These are phyloP conservation scores for Alternaria viburni DNA, from an alignment of 2,329 filamentous ascomycete genomes.

Conservation along the genomic window DNA sequence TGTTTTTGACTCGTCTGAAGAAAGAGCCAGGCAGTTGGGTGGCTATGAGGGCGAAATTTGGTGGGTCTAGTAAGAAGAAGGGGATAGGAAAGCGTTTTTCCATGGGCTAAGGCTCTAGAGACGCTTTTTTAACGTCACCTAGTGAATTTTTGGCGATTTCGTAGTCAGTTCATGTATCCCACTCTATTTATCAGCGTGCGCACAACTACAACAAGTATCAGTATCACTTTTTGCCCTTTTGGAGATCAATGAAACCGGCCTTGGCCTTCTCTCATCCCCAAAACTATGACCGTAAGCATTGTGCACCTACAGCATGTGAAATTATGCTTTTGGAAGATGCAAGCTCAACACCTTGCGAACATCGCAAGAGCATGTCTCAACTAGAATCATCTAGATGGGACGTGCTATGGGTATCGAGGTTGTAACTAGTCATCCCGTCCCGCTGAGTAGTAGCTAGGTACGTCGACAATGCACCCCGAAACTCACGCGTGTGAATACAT, in stretches of 20 bases:
- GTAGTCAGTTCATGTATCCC: neutral
- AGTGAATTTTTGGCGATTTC: neutral
- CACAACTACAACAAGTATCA: neutral
- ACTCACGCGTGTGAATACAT: neutral
- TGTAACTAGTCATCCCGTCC: neutral
- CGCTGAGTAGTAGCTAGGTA: neutral
- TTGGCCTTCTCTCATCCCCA: neutral
- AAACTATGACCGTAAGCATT: neutral
- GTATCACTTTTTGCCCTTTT: neutral
- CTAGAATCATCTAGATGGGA: neutral
- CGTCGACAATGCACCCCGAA: neutral
- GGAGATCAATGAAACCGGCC: neutral
- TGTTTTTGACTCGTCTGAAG: conserved; percentile 10
- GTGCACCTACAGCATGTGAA: neutral
- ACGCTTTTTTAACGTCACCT: neutral
- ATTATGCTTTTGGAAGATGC: neutral
- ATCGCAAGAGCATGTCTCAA: neutral
- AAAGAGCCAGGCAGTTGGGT: conserved; percentile 9
- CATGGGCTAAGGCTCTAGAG: neutral
- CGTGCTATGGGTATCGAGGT: neutral
- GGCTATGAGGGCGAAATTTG: conserved; percentile 9
- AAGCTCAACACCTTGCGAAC: neutral
- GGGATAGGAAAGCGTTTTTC: neutral
- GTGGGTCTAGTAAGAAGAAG: neutral
- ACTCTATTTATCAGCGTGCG: neutral